Evolutionary conservation across 192 early-diverging fungal genomes (phyloP).

Genomic region (Polychytrium aggregatum): DNA sequence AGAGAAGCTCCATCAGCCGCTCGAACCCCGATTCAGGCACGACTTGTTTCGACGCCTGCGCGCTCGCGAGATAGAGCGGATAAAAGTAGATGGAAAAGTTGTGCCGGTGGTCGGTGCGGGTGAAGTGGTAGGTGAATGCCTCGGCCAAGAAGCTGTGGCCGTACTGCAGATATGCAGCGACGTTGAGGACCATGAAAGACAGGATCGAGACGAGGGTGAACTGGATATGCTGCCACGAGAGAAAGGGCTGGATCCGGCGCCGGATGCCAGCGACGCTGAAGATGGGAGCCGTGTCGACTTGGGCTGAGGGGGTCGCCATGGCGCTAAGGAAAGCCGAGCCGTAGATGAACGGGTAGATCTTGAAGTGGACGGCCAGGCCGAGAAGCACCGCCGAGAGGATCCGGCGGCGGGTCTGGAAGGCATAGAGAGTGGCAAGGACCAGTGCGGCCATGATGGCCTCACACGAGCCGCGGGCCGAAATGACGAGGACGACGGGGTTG

Average conservation of each 20-base stretch:
- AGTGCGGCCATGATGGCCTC: conserved; percentile 77
- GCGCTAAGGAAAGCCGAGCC: too few species aligned
- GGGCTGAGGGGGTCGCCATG: too few species aligned
- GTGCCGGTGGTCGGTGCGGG: conserved; percentile 94
- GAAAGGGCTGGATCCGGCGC: conserved; percentile 5
- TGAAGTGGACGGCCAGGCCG: conserved; percentile 90
- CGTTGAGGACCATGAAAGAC: too few species aligned
- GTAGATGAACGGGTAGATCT: conserved; percentile 96
- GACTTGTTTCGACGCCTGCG: neutral
- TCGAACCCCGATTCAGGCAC: neutral
- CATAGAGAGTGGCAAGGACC: conserved; percentile 65
- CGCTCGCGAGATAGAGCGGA: conserved; percentile 75
- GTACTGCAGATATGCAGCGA: too few species aligned
- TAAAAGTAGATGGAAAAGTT: conserved; percentile 98
- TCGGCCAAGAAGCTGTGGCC: conserved; percentile 79
- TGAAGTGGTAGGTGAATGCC: conserved; percentile 89
- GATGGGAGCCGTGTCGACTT: too few species aligned
- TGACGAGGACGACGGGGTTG: conserved; percentile 93
- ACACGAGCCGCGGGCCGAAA: conserved; percentile 89
- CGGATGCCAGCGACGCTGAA: too few species aligned
- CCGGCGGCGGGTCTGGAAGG: conserved; percentile 21
- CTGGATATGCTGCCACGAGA: conserved; percentile 13
- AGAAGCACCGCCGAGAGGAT: conserved; percentile 46
- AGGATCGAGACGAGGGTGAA: conserved; percentile 22
- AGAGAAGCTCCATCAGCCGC: conserved; percentile 27